Conservation (phyloP, 1,139 yeast species). For the Nadsonia commutata region DNA sequence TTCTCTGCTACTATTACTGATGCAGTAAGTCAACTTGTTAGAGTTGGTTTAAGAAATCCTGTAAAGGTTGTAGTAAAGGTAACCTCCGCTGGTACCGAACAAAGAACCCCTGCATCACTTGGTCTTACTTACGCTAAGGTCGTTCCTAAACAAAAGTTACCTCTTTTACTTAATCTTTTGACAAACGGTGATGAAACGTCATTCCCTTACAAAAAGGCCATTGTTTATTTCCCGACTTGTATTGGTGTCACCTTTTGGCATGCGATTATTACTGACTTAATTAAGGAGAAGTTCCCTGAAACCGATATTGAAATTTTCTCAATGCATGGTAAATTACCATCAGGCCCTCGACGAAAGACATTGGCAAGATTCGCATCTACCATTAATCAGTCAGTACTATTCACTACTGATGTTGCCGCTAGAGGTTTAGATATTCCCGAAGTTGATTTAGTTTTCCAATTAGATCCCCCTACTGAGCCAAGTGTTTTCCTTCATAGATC, state of each 20-base stretch:
- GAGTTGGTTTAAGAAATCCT: constrained; percentile 70
- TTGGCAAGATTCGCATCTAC: constrained; percentile 40
- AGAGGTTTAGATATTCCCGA: constrained; percentile 89
- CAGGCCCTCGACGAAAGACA: constrained; percentile 62
- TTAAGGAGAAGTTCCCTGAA: constrained; percentile 13
- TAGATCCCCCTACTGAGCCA: constrained; percentile 87
- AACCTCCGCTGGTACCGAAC: constrained; percentile 19
- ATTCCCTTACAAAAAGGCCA: constrained; percentile 45
- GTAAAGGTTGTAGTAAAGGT: constrained; percentile 61
- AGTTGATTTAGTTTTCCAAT: constrained; percentile 73
- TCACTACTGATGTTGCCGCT: constrained; percentile 53
- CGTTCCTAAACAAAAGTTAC: constrained; percentile 42
- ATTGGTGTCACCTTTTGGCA: constrained; percentile 66
- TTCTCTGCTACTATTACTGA: constrained; percentile 83
- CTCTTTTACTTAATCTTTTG: constrained; percentile 41
- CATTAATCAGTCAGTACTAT: constrained; percentile 40
- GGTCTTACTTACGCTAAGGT: constrained; percentile 48
- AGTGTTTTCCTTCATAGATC: constrained; percentile 78
- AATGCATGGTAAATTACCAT: constrained; percentile 71
- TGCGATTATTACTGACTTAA: constrained; percentile 32
- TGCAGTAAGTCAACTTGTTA: constrained; percentile 35
- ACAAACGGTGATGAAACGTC: constrained; percentile 26
- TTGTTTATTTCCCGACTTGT: constrained; percentile 89
- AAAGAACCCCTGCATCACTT: constrained; percentile 47
- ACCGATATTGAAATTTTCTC: constrained; percentile 32